Evolutionary conservation across 768 basidiomycete species (phyloP), one percentile per base, ranked within the genome.

Genomic region (Amyloporia xantha): DNA sequence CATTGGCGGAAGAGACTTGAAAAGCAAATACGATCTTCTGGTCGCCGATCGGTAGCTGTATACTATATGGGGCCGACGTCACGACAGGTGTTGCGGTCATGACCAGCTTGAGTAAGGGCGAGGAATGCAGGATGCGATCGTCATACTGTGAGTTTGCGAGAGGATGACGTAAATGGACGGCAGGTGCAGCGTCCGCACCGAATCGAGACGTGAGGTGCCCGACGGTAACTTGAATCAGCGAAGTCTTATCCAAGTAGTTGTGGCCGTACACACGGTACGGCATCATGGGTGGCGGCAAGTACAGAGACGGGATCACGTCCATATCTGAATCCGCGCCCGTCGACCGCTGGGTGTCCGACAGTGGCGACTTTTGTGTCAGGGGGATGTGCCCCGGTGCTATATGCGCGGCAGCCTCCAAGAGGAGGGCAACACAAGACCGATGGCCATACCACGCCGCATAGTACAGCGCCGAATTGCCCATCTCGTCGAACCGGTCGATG

Each of bases 361-460:
- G 45, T 12, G 55, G 59, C 1, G 60, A 57, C 5, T 48, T 39
- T 36, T 58, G 59, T 48, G 62, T 60, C 40, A 54, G 12, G 55
- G 56, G 59, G 56, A 50, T 24, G 46, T 58, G 55, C 43, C 54
- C 50, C 44, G 51, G 42, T 26, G 27, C 39, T 28, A 54, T 56
- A 27, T 48, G 56, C 5, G 63, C 59, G 41, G 67, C 56, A 41
- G 63, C 64, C 54, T 65, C 67, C 40, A 90, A 68, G 13, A 95
- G 75, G 2, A 79, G 64, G 23, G 73, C 68, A 43, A 90, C 77
- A 55, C 82, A 89, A 17, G 70, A 68, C 44, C 82, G 77, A 61
- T 93, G 88, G 2, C 92, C 95, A 59, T 91, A 91, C 93, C 95
- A 99, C 3, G 91, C 93, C 1, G 95, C 93, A 62, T 97, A 97